These are phyloP conservation scores for Limnanthes douglasii DNA, from an alignment of 345 rosid genomes.

Conservation along the genomic window DNA sequence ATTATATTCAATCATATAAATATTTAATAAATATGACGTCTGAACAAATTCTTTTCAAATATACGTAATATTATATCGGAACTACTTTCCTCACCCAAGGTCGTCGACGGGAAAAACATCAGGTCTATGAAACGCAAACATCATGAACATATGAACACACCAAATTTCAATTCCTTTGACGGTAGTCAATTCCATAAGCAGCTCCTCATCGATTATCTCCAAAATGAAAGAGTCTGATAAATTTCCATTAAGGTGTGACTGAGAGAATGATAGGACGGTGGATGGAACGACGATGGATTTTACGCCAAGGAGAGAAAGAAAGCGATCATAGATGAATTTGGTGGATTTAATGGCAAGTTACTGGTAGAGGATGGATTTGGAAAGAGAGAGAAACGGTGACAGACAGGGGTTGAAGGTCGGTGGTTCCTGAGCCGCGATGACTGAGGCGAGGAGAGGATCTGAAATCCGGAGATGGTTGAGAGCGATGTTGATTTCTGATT, in stretches of 20 bases:
- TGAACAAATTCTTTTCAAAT: too few species aligned
- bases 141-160: slow-evolving; percentile 91
- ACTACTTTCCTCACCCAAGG: slow-evolving; percentile 91
- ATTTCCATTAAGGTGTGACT: slow-evolving; percentile 22
- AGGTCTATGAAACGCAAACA: slow-evolving; percentile 61
- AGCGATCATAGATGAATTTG: slow-evolving; percentile 50
- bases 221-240: slow-evolving; percentile 47
- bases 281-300: slow-evolving; percentile 27
- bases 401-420: slow-evolving; percentile 34
- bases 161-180: slow-evolving; percentile 76
- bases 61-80: too few species aligned
- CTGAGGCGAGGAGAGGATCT: slow-evolving; percentile 37
- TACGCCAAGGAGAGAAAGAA: slow-evolving; percentile 43
- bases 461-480: slow-evolving; percentile 36
- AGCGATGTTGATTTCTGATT: slow-evolving; percentile 48
- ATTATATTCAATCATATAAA: too few species aligned
- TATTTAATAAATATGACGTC: too few species aligned
- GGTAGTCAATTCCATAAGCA: slow-evolving; percentile 32
- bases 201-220: slow-evolving; percentile 41
- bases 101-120: slow-evolving; percentile 82
- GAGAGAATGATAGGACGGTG: slow-evolving; percentile 27
- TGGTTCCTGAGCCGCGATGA: slow-evolving; percentile 31
- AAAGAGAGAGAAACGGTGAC: slow-evolving; percentile 45
- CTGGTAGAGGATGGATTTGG: slow-evolving; percentile 57
- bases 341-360: slow-evolving; percentile 77